phyloP scores from a whole-genome alignment of 139 green algal genomes.

The Yamagishiella unicocca region DNA sequence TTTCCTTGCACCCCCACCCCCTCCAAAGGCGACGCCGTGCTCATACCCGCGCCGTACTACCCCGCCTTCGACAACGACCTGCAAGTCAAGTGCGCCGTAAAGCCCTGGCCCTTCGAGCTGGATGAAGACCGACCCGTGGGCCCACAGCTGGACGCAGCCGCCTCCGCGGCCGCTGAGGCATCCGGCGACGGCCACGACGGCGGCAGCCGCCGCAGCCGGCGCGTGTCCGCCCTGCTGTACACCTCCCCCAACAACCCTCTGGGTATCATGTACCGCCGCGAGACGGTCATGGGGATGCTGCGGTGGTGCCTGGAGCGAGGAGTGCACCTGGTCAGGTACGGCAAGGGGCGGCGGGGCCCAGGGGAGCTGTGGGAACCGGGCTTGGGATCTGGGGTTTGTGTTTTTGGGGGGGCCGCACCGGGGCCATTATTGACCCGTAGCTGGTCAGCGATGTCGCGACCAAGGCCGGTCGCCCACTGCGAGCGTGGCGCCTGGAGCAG shows the following conservation, averaged over 20 bases:
- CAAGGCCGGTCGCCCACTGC: too few species aligned
- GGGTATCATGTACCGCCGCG: constrained; percentile 66
- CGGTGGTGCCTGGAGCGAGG: constrained; percentile 70
- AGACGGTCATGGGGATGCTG: constrained; percentile 65
- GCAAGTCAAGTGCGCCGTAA: constrained; percentile 56
- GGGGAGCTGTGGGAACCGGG: too few species aligned
- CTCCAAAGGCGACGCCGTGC: constrained; percentile 58
- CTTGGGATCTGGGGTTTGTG: too few species aligned
- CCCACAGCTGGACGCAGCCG: constrained; percentile 49
- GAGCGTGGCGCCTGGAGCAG: too few species aligned
- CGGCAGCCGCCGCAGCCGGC: constrained; percentile 32
- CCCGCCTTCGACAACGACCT: constrained; percentile 88
- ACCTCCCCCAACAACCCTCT: constrained; percentile 84
- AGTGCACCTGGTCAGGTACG: constrained; percentile 78
- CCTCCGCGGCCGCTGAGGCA: constrained; percentile 2
- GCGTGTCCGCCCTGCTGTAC: constrained; percentile 71
- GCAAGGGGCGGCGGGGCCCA: too few species aligned
- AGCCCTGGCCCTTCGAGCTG: constrained; percentile 68
- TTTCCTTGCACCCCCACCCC: too few species aligned
- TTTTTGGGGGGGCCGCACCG: too few species aligned
- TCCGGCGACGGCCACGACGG: neutral
- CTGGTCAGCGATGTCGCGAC: too few species aligned
- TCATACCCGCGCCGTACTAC: constrained; percentile 87
- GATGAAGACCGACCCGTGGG: constrained; percentile 36
- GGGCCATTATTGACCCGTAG: too few species aligned